These are phyloP conservation scores for Trichosporon sp. DNA, from an alignment of 1,284 basidiomycete species.

Conservation along the genomic window DNA sequence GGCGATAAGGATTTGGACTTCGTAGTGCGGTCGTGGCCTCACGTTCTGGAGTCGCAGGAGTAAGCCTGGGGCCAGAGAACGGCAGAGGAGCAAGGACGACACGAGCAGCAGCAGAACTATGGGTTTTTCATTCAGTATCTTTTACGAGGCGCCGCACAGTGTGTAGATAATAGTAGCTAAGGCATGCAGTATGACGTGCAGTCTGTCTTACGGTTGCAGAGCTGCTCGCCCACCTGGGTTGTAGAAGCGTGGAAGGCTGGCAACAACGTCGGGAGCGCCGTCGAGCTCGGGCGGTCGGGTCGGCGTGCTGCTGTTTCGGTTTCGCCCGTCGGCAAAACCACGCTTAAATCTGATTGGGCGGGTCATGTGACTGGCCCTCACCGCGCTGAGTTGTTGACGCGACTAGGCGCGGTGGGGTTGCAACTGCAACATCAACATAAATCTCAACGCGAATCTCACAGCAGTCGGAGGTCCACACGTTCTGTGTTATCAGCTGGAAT, in stretches of 20 bases:
- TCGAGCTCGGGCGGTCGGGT: neutral
- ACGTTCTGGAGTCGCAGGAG: neutral
- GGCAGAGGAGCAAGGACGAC: neutral
- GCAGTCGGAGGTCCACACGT: neutral
- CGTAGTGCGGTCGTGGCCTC: slow-evolving; percentile 5
- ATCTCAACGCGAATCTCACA: neutral
- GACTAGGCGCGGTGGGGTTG: neutral
- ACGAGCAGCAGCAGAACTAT: neutral
- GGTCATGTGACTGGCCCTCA: neutral
- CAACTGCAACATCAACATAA: neutral
- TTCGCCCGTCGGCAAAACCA: neutral
- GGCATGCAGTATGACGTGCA: neutral
- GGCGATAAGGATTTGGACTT: slow-evolving; percentile 22
- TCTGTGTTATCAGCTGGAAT: neutral
- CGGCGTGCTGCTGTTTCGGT: neutral
- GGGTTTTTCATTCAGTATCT: neutral
- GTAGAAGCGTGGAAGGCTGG: neutral
- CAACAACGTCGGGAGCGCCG: neutral
- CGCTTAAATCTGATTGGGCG: neutral
- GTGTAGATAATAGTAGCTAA: neutral
- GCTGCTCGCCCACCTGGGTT: neutral
- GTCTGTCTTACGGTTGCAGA: neutral
- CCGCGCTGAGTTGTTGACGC: no score
- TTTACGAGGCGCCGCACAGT: neutral
- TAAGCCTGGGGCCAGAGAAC: neutral